These are phyloP conservation scores for Ogataea pignaliae DNA, from an alignment of 805 yeast genomes.

Conservation along the genomic window DNA sequence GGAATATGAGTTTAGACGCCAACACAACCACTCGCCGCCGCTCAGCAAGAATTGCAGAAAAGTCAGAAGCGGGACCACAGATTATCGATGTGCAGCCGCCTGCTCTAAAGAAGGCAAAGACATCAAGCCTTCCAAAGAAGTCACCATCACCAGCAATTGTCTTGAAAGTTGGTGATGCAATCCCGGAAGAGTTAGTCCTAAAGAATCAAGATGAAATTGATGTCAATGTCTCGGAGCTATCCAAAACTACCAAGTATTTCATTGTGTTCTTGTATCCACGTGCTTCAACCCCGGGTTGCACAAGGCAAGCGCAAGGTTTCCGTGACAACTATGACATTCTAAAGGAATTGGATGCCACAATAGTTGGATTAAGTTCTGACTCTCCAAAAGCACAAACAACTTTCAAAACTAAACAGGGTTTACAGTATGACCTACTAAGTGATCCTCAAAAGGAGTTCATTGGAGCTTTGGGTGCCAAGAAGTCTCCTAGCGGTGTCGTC, in stretches of 20 bases:
- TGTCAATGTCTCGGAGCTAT: constrained; percentile 23
- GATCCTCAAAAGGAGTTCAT: constrained; percentile 73
- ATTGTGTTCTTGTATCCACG: constrained; percentile 78
- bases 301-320: constrained; percentile 90
- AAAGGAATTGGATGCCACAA: constrained; percentile 44
- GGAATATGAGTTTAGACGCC: not conserved
- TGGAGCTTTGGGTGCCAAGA: constrained; percentile 76
- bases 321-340: constrained; percentile 59
- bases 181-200: constrained; percentile 43
- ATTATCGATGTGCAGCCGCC: not conserved
- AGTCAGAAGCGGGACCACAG: not conserved
- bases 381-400: constrained; percentile 70
- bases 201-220: constrained; percentile 51
- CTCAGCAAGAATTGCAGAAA: constrained; percentile 11
- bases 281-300: constrained; percentile 96
- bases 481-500: constrained; percentile 65
- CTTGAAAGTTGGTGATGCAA: constrained; percentile 14
- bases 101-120: not conserved
- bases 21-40: constrained; percentile 4
- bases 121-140: constrained; percentile 1
- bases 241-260: constrained; percentile 36
- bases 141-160: not conserved
- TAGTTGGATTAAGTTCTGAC: constrained; percentile 84
- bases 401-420: constrained; percentile 66
- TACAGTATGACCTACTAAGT: constrained; percentile 69